Evolutionary conservation across 257 asterid species (phyloP).

Genomic region (Asclepias syriaca): DNA sequence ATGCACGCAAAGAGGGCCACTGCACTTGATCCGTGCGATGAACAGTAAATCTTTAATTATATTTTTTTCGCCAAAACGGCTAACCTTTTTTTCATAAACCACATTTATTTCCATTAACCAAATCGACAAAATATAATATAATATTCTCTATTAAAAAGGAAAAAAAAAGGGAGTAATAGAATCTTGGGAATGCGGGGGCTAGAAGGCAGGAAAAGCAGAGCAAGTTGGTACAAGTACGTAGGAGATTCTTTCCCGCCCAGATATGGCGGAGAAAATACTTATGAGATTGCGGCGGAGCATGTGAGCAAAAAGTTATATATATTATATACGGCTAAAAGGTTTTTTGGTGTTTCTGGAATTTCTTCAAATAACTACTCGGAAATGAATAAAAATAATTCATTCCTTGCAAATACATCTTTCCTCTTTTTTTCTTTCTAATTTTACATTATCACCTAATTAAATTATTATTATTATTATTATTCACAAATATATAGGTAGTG

Average conservation of each 20-base stretch:
- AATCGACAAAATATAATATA: no score
- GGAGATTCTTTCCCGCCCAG: neutral
- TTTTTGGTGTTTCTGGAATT: neutral
- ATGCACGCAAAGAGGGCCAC: no score
- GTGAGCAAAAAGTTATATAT: neutral
- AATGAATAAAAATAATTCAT: neutral
- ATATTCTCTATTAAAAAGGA: no score
- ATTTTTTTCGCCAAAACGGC: no score
- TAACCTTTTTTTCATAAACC: no score
- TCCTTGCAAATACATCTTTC: neutral
- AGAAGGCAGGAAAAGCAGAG: neutral
- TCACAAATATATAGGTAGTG: no score
- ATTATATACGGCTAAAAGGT: neutral
- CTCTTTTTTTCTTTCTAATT: neutral
- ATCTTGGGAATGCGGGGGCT: neutral
- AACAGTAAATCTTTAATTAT: no score
- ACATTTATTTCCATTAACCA: no score
- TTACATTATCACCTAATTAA: no score
- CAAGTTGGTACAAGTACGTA: neutral
- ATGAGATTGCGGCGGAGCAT: conserved; percentile 16
- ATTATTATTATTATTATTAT: no score
- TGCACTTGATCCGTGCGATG: no score
- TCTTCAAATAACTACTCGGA: neutral
- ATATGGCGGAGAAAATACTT: conserved; percentile 3
- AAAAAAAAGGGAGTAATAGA: no score